phyloP scores from a whole-genome alignment of 768 basidiomycete genomes.

The Mycena belliarum region DNA sequence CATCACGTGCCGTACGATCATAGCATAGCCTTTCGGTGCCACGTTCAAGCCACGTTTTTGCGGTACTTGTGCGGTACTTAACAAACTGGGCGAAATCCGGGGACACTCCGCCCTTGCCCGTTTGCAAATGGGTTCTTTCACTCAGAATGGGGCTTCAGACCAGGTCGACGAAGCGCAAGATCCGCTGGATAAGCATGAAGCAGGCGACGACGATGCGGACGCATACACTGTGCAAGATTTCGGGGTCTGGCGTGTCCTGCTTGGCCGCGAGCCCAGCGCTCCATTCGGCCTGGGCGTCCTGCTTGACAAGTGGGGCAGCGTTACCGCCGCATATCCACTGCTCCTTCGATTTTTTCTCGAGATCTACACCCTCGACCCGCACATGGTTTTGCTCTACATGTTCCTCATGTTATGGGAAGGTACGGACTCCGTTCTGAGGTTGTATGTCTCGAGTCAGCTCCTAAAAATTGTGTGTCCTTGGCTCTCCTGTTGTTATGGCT shows the following conservation, averaged over 20 bases:
- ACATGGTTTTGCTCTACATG: not conserved
- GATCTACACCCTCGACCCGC: slow-evolving; percentile 5
- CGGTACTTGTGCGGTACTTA: no score
- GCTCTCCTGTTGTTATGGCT: not conserved
- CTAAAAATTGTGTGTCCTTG: not conserved
- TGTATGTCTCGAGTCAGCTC: slow-evolving; percentile 7
- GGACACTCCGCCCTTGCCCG: no score
- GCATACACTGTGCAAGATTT: slow-evolving; percentile 7
- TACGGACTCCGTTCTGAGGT: slow-evolving; percentile 4
- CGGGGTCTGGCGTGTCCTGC: slow-evolving; percentile 16
- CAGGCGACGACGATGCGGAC: not conserved
- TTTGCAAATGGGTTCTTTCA: no score
- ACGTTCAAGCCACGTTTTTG: no score
- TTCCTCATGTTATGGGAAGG: slow-evolving; percentile 8
- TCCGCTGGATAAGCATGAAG: no score
- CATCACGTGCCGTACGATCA: no score
- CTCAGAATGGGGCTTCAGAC: no score
- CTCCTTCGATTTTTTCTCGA: slow-evolving; percentile 10
- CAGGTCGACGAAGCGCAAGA: no score
- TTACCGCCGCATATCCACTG: slow-evolving; percentile 1
- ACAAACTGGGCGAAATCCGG: no score
- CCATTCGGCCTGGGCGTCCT: not conserved
- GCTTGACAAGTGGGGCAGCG: slow-evolving; percentile 4
- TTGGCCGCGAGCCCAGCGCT: not conserved
- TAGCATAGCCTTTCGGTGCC: no score